Conservation (phyloP, 176 grass and related monocot genomes). For the Olyra latifolia region DNA sequence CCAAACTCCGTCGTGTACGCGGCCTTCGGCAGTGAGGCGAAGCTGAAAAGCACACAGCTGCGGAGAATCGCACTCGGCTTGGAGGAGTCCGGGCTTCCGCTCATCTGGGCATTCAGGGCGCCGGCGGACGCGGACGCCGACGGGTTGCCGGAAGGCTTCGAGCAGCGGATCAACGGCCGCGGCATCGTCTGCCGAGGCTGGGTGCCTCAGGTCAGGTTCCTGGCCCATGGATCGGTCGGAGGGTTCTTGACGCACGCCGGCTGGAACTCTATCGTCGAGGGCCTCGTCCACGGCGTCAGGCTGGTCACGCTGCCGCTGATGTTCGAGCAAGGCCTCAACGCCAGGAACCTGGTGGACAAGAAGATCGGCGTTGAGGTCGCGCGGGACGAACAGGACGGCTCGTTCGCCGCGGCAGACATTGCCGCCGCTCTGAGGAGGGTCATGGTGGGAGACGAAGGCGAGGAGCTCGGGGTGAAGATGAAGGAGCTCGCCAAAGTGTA, state of each 20-base stretch:
- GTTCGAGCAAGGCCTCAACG: constrained; percentile 67
- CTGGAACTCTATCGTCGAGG: constrained; percentile 57
- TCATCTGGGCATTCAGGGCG: constrained; percentile 62
- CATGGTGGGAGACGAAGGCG: constrained; percentile 46
- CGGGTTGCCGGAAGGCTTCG: constrained; percentile 44
- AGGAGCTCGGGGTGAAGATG: constrained; percentile 32
- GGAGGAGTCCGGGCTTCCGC: constrained; percentile 49
- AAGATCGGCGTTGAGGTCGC: constrained; percentile 50
- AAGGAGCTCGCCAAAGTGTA: constrained; percentile 41
- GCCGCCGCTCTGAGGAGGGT: constrained; percentile 47
- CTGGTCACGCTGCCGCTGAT: constrained; percentile 55
- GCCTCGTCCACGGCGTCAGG: constrained; percentile 44
- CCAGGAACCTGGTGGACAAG: constrained; percentile 49
- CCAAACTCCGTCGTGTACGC: constrained; percentile 52
- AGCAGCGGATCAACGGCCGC: constrained; percentile 6
- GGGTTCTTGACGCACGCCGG: constrained; percentile 66
- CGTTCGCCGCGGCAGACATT: constrained; percentile 43
- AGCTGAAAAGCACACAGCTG: constrained; percentile 42
- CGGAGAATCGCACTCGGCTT: constrained; percentile 52
- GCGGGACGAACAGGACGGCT: constrained; percentile 49
- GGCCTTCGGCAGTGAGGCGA: constrained; percentile 75
- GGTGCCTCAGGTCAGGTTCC: constrained; percentile 52
- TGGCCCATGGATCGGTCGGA: constrained; percentile 50
- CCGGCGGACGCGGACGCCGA: background rate
- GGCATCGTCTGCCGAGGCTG: constrained; percentile 48